Evolutionary conservation across 805 yeast species (phyloP), one percentile per base, ranked within the genome.

Genomic region (Suhomyces sp.): DNA sequence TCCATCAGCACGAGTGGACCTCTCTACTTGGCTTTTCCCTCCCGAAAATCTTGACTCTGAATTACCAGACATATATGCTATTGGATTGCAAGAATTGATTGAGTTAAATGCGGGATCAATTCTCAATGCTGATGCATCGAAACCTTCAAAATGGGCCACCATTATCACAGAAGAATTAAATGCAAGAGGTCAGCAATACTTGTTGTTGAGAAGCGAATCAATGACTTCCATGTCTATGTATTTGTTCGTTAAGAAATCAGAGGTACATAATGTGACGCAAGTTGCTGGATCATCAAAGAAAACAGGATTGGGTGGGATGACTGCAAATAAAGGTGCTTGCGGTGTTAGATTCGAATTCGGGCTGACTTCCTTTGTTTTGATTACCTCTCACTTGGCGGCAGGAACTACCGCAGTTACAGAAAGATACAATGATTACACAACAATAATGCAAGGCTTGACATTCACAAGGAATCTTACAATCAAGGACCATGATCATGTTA

Each of bases 271-370:
- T 25, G 79, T 93, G 4, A 84, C 86, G 10, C 82, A 83, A 51
- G 96, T 93, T 4, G 90, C 88, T 47, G 97, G 97, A n/a, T 76
- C 90, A n/a, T 76, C 85, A 9, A 91, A 90, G 51, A 91, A 91
- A 60, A 91, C 98, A 0, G 98, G 98, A 0, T 67, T 93, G 36
- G 96, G 97, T 24, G 98, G 98, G 28, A 91, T 93, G 65, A 79
- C 98, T 0, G 98, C 97, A 12, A 91, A 93, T 57, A 91, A 91
- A 58, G 98, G 98, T 28, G 96, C 95, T 4, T 95, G 90, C 41
- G 96, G 95, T 0, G 87, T 93, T 11, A 73, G 96, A 42, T 85
- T 91, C 60, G 77, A 83, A 33, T 87, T 75, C 58, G 48, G 46
- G 5, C 42, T 39, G 28, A 44, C 48, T 3, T 42, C 58, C 2